Evolutionary conservation across 2,329 filamentous ascomycete genomes (phyloP).

Genomic region (Chaetomiaceae sp.): DNA sequence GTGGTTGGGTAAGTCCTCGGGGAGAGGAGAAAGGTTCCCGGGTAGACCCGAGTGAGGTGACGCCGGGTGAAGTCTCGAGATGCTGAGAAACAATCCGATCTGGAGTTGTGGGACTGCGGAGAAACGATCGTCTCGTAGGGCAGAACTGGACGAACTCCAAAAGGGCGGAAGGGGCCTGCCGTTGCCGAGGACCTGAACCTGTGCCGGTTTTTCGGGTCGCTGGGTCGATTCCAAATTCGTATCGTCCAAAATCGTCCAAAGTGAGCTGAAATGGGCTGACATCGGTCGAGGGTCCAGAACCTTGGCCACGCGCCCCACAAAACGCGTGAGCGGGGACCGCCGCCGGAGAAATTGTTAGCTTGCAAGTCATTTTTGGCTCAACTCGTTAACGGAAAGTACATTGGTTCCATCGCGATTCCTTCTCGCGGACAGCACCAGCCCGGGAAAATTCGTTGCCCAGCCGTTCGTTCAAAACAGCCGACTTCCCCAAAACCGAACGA

Average conservation of each 20-base stretch:
- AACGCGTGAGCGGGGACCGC: constrained; percentile 26
- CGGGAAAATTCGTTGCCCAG: background rate
- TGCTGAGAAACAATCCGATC: too few relatives aligned
- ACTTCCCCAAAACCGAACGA: constrained; percentile 1
- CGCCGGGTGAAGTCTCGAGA: too few relatives aligned
- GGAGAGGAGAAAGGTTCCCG: too few relatives aligned
- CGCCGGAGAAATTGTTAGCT: constrained; percentile 21
- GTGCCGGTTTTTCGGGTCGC: background rate
- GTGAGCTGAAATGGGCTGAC: constrained; percentile 16
- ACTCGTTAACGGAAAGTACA: background rate
- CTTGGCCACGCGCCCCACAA: constrained; percentile 3
- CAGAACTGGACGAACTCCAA: background rate
- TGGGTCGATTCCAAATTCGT: background rate
- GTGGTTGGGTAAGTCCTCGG: too few relatives aligned
- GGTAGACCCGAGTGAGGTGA: too few relatives aligned
- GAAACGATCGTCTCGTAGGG: constrained; percentile 1
- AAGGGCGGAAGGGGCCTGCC: too few relatives aligned
- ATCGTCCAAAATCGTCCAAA: background rate
- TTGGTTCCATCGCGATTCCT: constrained; percentile 21
- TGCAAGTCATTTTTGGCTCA: background rate
- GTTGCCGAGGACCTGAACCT: background rate
- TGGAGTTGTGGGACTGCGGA: too few relatives aligned
- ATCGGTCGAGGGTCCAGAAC: constrained; percentile 8
- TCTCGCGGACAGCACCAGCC: constrained; percentile 18
- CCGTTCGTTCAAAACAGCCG: background rate